These are phyloP conservation scores for Pueraria montana DNA, from an alignment of 306 rosid species.

Conservation along the genomic window DNA sequence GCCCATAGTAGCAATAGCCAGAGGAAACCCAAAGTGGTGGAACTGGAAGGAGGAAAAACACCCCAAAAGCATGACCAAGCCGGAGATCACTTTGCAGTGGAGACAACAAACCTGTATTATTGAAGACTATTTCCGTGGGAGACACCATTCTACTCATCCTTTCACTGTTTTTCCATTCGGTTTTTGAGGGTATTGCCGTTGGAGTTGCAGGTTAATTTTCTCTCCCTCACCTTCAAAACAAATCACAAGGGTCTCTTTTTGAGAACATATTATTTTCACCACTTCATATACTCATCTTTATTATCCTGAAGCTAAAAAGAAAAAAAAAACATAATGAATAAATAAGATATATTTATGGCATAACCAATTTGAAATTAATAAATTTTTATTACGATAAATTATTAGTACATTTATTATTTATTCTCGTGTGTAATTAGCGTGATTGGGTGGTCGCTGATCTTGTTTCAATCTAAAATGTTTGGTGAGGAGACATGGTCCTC, in stretches of 20 bases:
- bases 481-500: no score
- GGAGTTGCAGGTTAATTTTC: slow-evolving; percentile 70
- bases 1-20: background rate
- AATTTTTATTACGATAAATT: no score
- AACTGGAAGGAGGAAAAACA: slow-evolving; percentile 57
- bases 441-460: no score
- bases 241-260: background rate
- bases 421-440: no score
- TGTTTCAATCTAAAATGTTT: no score
- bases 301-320: no score
- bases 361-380: no score
- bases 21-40: slow-evolving; percentile 59
- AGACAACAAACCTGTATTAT: slow-evolving; percentile 40
- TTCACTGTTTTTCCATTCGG: slow-evolving; percentile 81
- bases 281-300: no score
- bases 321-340: no score
- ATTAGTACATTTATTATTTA: no score
- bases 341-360: no score
- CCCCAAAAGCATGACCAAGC: slow-evolving; percentile 2
- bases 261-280: no score
- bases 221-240: background rate
- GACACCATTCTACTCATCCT: slow-evolving; percentile 76
- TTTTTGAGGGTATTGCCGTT: slow-evolving; percentile 85
- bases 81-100: background rate
- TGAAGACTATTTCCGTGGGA: slow-evolving; percentile 65